phyloP scores from a whole-genome alignment of 108 stramenopile species.

The Bacterosira constricta region DNA sequence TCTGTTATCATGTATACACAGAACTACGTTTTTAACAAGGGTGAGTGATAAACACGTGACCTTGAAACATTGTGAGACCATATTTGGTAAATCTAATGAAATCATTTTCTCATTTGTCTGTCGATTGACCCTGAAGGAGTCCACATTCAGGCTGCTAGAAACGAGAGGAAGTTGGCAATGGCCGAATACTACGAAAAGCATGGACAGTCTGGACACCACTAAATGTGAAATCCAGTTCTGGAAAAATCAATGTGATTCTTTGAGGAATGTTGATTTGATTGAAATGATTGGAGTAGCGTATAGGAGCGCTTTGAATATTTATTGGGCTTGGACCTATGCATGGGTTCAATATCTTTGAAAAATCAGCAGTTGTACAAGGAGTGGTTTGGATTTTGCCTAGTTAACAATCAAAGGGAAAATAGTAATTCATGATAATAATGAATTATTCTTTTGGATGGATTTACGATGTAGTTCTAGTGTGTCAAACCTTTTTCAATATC shows the following conservation, averaged over 20 bases:
- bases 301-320: too few relatives aligned
- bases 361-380: too few relatives aligned
- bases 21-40: constrained; percentile 57
- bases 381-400: too few relatives aligned
- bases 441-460: too few relatives aligned
- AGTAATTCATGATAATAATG: too few relatives aligned
- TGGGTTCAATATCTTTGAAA: too few relatives aligned
- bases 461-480: too few relatives aligned
- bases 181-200: constrained; percentile 50
- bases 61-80: neutral
- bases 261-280: neutral
- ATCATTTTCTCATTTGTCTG: neutral
- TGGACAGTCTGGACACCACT: constrained; percentile 48
- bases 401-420: too few relatives aligned
- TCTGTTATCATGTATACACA: constrained; percentile 67
- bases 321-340: too few relatives aligned
- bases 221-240: constrained; percentile 4
- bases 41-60: constrained; percentile 23
- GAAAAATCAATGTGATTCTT: neutral
- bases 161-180: constrained; percentile 45
- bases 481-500: too few relatives aligned
- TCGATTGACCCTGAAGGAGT: constrained; percentile 5
- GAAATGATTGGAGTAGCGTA: too few relatives aligned
- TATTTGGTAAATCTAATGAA: neutral
- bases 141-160: constrained; percentile 35